Conservation (phyloP, 2,329 filamentous ascomycete species). For the Venturia aucupariae region DNA sequence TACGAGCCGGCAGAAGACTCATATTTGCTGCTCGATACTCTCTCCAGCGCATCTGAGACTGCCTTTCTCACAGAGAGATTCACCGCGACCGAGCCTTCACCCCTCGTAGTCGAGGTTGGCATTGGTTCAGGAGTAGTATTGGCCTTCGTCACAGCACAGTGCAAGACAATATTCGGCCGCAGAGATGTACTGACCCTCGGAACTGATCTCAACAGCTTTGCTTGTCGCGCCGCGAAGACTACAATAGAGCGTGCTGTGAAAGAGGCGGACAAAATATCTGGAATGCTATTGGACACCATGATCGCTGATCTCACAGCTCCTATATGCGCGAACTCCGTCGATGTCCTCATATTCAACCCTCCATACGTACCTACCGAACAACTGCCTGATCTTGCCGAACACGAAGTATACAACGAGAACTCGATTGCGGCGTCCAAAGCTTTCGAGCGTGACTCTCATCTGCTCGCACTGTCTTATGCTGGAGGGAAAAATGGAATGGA, state of each 20-base stretch:
- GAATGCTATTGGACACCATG: constrained; percentile 53
- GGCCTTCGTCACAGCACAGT: constrained; percentile 73
- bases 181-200: constrained; percentile 61
- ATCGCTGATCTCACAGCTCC: constrained; percentile 61
- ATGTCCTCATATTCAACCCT: constrained; percentile 91
- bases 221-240: constrained; percentile 63
- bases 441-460: constrained; percentile 74
- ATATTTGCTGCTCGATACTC: constrained; percentile 83
- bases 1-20: constrained; percentile 97
- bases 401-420: constrained; percentile 24
- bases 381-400: constrained; percentile 49
- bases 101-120: constrained; percentile 74
- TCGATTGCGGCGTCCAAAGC: constrained; percentile 19
- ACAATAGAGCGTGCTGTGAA: constrained; percentile 44
- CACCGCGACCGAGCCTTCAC: constrained; percentile 19
- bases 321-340: constrained; percentile 52
- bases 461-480: constrained; percentile 79
- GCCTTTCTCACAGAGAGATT: constrained; percentile 61
- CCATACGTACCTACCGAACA: constrained; percentile 86
- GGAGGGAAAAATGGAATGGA: constrained; percentile 91
- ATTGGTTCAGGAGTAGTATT: constrained; percentile 91
- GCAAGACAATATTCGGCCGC: constrained; percentile 62
- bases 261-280: constrained; percentile 8
- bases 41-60: constrained; percentile 62
- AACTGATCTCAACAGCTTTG: constrained; percentile 77